phyloP scores from a whole-genome alignment of 2,329 filamentous ascomycete species.

The Teratosphaeria pseudoeucalypti region DNA sequence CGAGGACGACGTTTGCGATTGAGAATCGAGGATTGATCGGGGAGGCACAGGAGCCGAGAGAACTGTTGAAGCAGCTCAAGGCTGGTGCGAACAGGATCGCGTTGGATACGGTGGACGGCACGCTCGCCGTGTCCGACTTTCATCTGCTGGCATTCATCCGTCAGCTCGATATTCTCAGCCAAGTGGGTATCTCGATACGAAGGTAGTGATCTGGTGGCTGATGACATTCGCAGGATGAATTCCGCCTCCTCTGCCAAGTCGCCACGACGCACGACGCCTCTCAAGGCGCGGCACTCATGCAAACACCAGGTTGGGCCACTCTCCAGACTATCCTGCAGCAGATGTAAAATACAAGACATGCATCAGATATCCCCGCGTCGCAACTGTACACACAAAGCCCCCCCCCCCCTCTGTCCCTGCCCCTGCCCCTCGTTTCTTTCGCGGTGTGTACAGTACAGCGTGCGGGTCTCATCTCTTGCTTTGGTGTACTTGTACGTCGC shows the following conservation, averaged over 20 bases:
- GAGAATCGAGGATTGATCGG: conserved; percentile 86
- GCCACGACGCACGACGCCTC: conserved; percentile 71
- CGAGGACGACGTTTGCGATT: conserved; percentile 74
- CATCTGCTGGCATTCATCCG: conserved; percentile 85
- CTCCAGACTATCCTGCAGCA: conserved; percentile 71
- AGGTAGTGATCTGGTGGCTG: not conserved
- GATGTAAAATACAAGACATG: conserved; percentile 18
- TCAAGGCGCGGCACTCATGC: conserved; percentile 72
- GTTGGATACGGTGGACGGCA: conserved; percentile 51
- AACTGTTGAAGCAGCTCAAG: conserved; percentile 57
- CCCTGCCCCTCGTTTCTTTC: not conserved
- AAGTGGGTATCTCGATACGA: conserved; percentile 47
- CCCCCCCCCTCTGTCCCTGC: not conserved
- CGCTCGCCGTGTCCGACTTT: conserved; percentile 75
- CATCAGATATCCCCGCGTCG: not conserved
- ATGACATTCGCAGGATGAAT: conserved; percentile 60
- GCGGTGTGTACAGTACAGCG: not conserved
- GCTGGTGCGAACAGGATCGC: conserved; percentile 39
- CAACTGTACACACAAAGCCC: not conserved
- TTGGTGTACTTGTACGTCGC: conserved; percentile 1
- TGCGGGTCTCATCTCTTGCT: not conserved
- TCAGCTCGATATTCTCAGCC: conserved; percentile 67
- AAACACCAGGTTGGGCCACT: conserved; percentile 87
- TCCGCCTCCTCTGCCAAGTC: conserved; percentile 72
- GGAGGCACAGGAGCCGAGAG: conserved; percentile 67